Evolutionary conservation across 1,284 basidiomycete species (phyloP).

Genomic region (Moesziomyces sp.): DNA sequence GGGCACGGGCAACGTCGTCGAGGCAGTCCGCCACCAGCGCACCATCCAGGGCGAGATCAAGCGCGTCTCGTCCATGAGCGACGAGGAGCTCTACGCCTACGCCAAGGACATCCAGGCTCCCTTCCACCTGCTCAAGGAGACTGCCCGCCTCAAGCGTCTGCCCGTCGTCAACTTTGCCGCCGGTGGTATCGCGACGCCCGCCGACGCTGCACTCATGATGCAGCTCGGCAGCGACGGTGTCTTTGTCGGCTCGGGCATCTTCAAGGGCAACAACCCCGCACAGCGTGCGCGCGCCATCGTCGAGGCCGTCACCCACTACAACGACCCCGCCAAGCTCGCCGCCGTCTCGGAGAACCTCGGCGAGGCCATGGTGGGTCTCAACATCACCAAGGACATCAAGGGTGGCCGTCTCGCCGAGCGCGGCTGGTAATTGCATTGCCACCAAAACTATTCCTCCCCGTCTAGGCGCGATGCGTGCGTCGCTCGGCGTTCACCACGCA

Average conservation of each 20-base stretch:
- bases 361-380: constrained; percentile 90
- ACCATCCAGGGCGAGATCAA: constrained; percentile 86
- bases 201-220: constrained; percentile 99
- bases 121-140: constrained; percentile 97
- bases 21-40: constrained; percentile 88
- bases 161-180: constrained; percentile 83
- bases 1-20: constrained; percentile 96
- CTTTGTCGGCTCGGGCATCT: constrained; percentile 69
- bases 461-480: not conserved
- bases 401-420: constrained; percentile 62
- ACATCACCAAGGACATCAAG: constrained; percentile 71
- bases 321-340: constrained; percentile 66
- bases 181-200: constrained; percentile 95
- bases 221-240: constrained; percentile 96
- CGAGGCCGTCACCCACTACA: constrained; percentile 93
- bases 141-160: constrained; percentile 88
- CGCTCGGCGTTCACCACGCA: constrained; percentile 33
- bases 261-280: constrained; percentile 84
- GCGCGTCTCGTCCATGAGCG: constrained; percentile 80
- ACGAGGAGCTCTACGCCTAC: constrained; percentile 94
- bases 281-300: constrained; percentile 97
- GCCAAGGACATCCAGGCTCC: constrained; percentile 91
- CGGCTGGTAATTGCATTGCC: constrained; percentile 54
- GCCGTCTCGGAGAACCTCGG: constrained; percentile 89
- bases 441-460: not conserved